Evolutionary conservation across 805 yeast genomes (phyloP).

Genomic region (Wickerhamomyces ciferrii): DNA sequence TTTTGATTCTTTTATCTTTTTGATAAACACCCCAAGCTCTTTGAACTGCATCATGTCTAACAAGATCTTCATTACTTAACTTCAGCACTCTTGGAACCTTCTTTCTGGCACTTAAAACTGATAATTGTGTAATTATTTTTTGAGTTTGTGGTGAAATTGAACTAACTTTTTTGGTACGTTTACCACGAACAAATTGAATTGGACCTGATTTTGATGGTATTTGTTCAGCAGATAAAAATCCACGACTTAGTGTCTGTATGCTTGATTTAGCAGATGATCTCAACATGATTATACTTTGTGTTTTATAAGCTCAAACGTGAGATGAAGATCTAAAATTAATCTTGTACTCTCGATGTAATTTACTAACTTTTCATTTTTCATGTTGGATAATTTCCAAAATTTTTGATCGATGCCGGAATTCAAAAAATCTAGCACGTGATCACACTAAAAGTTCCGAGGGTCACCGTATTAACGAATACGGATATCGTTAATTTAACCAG

Average conservation of each 20-base stretch:
- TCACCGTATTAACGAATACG: not conserved
- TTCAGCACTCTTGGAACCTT: slow-evolving; percentile 83
- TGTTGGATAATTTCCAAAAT: not conserved
- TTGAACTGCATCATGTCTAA: slow-evolving; percentile 78
- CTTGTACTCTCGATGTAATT: not conserved
- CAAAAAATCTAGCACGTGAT: not conserved
- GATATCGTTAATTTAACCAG: not conserved
- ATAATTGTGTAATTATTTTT: slow-evolving; percentile 48
- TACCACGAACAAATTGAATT: slow-evolving; percentile 35
- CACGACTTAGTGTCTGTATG: slow-evolving; percentile 1
- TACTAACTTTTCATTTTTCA: not conserved
- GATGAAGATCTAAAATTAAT: no score
- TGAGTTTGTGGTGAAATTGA: slow-evolving; percentile 40
- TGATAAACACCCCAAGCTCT: slow-evolving; percentile 75
- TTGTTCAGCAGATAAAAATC: not conserved
- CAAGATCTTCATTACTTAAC: slow-evolving; percentile 70
- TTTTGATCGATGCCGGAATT: not conserved
- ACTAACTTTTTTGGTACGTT: slow-evolving; percentile 39
- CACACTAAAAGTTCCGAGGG: not conserved
- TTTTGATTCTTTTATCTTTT: slow-evolving; percentile 40
- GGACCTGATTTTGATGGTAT: not conserved
- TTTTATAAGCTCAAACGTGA: not conserved
- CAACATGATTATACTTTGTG: not conserved
- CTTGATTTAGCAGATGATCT: not conserved
- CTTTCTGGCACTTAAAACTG: slow-evolving; percentile 81